These are phyloP conservation scores for Candida alai DNA, from an alignment of 805 yeast genomes.

Conservation along the genomic window DNA sequence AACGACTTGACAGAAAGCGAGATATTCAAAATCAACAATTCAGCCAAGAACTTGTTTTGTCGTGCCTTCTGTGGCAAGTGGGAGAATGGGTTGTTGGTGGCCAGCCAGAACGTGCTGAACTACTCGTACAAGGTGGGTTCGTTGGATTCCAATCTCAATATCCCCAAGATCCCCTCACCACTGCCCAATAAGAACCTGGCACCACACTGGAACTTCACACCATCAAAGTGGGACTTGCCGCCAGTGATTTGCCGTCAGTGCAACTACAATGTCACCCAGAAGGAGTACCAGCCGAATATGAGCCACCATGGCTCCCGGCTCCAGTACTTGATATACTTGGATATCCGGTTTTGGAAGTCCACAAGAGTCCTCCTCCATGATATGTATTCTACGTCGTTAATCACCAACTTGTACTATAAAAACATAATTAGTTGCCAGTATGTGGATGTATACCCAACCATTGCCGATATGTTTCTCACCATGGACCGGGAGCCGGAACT, in stretches of 20 bases:
- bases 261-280: conserved; percentile 35
- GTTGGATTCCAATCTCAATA: conserved; percentile 30
- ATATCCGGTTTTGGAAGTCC: conserved; percentile 67
- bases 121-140: conserved; percentile 27
- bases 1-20: conserved; percentile 53
- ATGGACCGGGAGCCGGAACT: conserved; percentile 87
- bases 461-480: conserved; percentile 64
- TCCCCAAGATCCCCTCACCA: conserved; percentile 33
- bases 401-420: conserved; percentile 56
- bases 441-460: conserved; percentile 74
- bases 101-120: conserved; percentile 1
- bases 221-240: conserved; percentile 47
- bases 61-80: conserved; percentile 59
- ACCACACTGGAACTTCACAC: conserved; percentile 37
- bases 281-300: conserved; percentile 21
- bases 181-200: conserved; percentile 3
- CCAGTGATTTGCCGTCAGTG: conserved; percentile 42
- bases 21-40: conserved; percentile 45
- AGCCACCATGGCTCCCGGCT: conserved; percentile 49
- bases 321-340: conserved; percentile 60
- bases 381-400: conserved; percentile 58
- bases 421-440: conserved; percentile 69
- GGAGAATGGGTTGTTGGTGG: conserved; percentile 26
- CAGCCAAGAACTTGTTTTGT: conserved; percentile 50
- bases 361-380: conserved; percentile 58